These are phyloP conservation scores for Kazachstania sp. DNA, from an alignment of 1,139 yeast genomes.

Conservation along the genomic window DNA sequence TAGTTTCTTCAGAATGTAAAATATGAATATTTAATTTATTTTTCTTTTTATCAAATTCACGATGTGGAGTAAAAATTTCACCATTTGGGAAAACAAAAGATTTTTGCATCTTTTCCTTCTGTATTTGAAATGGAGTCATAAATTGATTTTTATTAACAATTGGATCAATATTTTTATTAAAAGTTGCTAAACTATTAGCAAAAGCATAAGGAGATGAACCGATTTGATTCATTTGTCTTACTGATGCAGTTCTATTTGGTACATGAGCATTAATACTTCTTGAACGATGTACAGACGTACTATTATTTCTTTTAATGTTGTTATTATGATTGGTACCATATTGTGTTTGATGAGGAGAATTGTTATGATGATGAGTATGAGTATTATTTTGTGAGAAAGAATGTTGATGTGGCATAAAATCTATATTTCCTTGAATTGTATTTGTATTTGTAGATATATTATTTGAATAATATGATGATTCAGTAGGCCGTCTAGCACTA, in stretches of 20 bases:
- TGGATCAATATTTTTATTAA: not conserved
- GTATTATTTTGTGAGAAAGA: not conserved
- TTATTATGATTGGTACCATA: not conserved
- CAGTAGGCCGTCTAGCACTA: not conserved
- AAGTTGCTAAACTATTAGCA: not conserved
- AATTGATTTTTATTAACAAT: slow-evolving; percentile 1
- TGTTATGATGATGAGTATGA: no score
- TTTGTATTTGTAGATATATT: not conserved
- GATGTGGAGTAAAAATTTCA: slow-evolving; percentile 26
- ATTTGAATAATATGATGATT: no score
- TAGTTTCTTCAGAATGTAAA: not conserved
- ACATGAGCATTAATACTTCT: not conserved
- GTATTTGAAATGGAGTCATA: slow-evolving; percentile 26
- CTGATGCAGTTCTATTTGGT: not conserved
- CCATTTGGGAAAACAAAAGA: slow-evolving; percentile 29
- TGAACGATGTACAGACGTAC: not conserved
- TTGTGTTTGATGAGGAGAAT: not conserved
- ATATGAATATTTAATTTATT: not conserved
- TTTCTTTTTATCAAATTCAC: slow-evolving; percentile 1
- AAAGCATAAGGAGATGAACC: slow-evolving; percentile 1
- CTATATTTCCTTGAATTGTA: not conserved
- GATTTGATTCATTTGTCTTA: not conserved
- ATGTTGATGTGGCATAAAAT: not conserved
- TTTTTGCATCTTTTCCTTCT: slow-evolving; percentile 24
- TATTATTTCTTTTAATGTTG: not conserved